Evolutionary conservation across 495 filamentous ascomycete genomes (phyloP).

Genomic region (Daldinia decipiens): DNA sequence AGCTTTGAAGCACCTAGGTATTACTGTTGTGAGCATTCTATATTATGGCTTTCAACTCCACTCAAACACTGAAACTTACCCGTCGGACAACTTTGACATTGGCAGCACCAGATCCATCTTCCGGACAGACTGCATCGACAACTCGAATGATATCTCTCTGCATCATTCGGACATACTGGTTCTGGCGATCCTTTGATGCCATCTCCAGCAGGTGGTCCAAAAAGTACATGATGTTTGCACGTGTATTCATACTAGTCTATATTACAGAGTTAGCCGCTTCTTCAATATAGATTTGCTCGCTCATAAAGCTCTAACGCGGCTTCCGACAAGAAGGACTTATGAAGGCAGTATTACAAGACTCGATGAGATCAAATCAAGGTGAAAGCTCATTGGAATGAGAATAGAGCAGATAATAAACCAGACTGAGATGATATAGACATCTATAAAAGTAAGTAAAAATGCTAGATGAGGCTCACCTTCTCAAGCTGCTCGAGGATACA

Average conservation of each 20-base stretch:
- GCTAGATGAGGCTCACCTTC: slow-evolving; percentile 60
- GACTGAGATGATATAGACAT: background rate
- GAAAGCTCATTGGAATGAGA: background rate
- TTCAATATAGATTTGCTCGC: background rate
- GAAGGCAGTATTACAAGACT: background rate
- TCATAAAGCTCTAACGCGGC: background rate
- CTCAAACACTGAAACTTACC: slow-evolving; percentile 50
- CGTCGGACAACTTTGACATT: slow-evolving; percentile 93
- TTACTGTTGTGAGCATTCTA: slow-evolving; percentile 12
- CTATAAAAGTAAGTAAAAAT: background rate
- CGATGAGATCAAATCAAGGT: background rate
- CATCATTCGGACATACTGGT: slow-evolving; percentile 89
- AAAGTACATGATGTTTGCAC: slow-evolving; percentile 99
- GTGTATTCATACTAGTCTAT: slow-evolving; percentile 92
- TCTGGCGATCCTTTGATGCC: slow-evolving; percentile 76
- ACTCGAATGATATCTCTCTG: slow-evolving; percentile 89
- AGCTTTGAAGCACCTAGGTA: slow-evolving; percentile 69
- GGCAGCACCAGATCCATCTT: slow-evolving; percentile 88
- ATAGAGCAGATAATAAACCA: background rate
- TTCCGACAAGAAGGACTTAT: background rate
- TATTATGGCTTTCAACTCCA: background rate
- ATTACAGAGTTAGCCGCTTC: slow-evolving; percentile 6
- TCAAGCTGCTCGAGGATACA: slow-evolving; percentile 97
- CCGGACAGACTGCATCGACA: slow-evolving; percentile 87
- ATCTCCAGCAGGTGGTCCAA: slow-evolving; percentile 93